Base-by-base conservation (phyloP, 352 stramenopile genomes). In the Aphanomyces stellatus region DNA sequence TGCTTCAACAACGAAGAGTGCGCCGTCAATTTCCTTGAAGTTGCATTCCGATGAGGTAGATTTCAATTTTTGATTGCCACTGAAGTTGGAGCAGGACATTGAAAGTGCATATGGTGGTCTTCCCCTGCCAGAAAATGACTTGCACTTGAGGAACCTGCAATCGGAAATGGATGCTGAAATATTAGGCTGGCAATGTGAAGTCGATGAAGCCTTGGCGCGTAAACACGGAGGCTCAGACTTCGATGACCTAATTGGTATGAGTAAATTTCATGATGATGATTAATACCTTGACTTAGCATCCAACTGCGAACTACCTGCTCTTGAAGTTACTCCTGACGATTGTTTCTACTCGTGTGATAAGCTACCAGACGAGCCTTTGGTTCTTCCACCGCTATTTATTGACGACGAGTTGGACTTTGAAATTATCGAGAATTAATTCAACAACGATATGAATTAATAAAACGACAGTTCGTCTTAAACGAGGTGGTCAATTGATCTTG, bases 71-170 rank as follows among this genome's bases (percentile, higher is more conserved):
- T n/a, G n/a, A n/a, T n/a, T n/a, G n/a, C n/a, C n/a, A n/a, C n/a
- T n/a, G n/a, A n/a, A n/a, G n/a, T 51, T 19, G 13, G 13, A 3
- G 3, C 35, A 90, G 82, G 80, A 93, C 22, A 82, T 91, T 48
- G 85, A 93, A 33, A 65, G 73, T 35, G 81, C 85, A 19, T 91
- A 90, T 53, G 85, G 85, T 31, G 85, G 85, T 22, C 27, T 93
- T 8, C 49, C 78, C 5, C 79, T 73, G 1, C 64, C 70, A 0
- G 66, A 67, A 2, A 72, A 87, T 22, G 71, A 69, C 1, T 68
- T 56, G 0, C 82, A 80, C 51, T 42, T 88, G n/a, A 70, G 75
- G 17, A 64, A 63, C n/a, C 67, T 93, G 13, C 74, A 67, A 22
- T 13, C 8, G n/a, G 40, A 67, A 57, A 30, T 67, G 7, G 60